Conservation (phyloP, 2,329 filamentous ascomycete genomes). For the Cytospora piceae region DNA sequence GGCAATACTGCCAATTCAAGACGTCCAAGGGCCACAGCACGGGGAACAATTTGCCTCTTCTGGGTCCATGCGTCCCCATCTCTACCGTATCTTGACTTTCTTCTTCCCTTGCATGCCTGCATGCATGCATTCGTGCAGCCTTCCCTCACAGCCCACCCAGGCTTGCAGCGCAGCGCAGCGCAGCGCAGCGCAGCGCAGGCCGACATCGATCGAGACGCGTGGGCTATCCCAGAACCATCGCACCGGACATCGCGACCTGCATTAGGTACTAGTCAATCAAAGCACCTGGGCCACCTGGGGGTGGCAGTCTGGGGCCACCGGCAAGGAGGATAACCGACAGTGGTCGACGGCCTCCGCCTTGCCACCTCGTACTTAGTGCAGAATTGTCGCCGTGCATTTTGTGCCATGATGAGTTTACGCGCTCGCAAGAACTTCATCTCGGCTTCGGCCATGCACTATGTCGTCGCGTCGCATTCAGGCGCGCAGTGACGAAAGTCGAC, state of each 20-base stretch:
- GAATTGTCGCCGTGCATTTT: not conserved
- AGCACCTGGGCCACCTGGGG: not conserved
- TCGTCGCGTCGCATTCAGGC: slow-evolving; percentile 8
- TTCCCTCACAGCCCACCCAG: not conserved
- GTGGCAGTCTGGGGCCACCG: not conserved
- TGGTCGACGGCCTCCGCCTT: not conserved
- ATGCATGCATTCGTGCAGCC: slow-evolving; percentile 5
- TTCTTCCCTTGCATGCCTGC: slow-evolving; percentile 5
- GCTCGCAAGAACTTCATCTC: slow-evolving; percentile 4
- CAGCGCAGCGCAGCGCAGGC: not conserved
- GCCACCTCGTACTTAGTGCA: not conserved
- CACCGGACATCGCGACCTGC: slow-evolving; percentile 4
- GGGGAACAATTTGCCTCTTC: slow-evolving; percentile 13
- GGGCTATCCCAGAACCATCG: not conserved
- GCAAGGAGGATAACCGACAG: not conserved
- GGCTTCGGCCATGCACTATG: slow-evolving; percentile 1
- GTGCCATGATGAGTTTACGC: not conserved
- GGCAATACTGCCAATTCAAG: slow-evolving; percentile 20
- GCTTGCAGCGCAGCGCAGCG: not conserved
- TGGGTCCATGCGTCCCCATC: slow-evolving; percentile 10
- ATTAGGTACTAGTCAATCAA: not conserved
- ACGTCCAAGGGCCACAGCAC: not conserved
- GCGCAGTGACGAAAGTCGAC: slow-evolving; percentile 15
- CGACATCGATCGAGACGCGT: not conserved
- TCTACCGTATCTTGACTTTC: not conserved